Base-by-base conservation (phyloP, 495 filamentous ascomycete genomes). In the Penicillium angulare region DNA sequence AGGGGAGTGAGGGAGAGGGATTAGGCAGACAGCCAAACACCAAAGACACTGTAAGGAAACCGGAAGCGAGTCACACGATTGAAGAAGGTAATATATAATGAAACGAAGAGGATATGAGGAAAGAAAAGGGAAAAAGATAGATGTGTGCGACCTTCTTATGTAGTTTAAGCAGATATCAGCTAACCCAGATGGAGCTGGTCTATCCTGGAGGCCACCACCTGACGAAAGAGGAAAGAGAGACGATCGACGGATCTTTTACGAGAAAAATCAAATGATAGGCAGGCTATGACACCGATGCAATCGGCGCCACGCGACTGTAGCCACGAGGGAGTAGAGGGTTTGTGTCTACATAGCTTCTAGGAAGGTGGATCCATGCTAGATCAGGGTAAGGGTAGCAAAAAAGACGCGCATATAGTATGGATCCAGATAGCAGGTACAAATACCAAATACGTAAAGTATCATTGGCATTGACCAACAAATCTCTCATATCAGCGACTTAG, bases 251-350 rank as follows among this genome's bases (percentile, higher is more conserved):
- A 16, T 33, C 17, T 7, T 31, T 24, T 27, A 40, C 27, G 32
- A 33, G 15, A 45, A 34, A 44, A 32, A 23, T 12, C 18, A 22
- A 43, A 36, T 22, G 13, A 43, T 20, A 9, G 9, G 23, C 7
- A 13, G 7, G 38, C 31, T 10, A 26, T 45, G 45, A 36, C 45
- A 49, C 17, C 12, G n/a, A 49, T 21, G 40, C 40, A 44, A 50
- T 33, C 55, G 56, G 51, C 42, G 47, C 56, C 56, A 59, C 51
- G 50, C 56, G 56, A 59, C 16, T 15, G 27, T 31, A 46, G 43
- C 44, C 44, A 47, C 44, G 45, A 48, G 33, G 43, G 15, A 31
- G 8, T 4, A 4, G 17, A 21, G 22, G 36, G 7, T 39, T 20
- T 41, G 38, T 24, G 21, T n/a, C n/a, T n/a, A n/a, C n/a, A n/a